phyloP scores from a whole-genome alignment of 225 moss, liverwort and hornwort genomes.

The Pseudisothecium myosuroides region DNA sequence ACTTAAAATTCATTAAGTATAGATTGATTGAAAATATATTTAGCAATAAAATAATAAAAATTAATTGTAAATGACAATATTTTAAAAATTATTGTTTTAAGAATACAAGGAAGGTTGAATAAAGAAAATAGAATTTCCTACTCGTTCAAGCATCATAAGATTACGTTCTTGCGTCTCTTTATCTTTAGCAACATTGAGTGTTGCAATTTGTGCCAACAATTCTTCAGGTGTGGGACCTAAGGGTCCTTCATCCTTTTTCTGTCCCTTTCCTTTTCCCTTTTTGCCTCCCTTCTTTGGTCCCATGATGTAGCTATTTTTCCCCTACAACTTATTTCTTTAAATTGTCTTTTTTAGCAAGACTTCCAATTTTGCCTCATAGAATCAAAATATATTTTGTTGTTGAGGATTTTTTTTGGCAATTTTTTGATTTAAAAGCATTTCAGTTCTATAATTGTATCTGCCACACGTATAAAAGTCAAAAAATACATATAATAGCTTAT shows the following conservation, averaged over 20 bases:
- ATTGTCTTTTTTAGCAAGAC: not conserved
- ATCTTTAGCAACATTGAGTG: slow-evolving; percentile 25
- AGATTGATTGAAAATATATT: too few relatives aligned
- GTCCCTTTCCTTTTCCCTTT: slow-evolving; percentile 35
- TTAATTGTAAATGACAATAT: not conserved
- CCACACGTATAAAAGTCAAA: rapidly evolving
- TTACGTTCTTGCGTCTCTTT: slow-evolving; percentile 65
- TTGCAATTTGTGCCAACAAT: slow-evolving; percentile 47
- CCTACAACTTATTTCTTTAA: not conserved
- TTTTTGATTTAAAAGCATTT: not conserved
- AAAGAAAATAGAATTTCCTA: not conserved
- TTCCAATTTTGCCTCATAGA: not conserved
- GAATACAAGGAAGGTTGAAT: not conserved
- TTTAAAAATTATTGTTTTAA: not conserved
- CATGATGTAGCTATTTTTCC: slow-evolving; percentile 5
- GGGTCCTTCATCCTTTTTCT: not conserved
- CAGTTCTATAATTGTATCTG: too few relatives aligned
- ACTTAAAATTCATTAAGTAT: not conserved
- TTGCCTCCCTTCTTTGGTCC: slow-evolving; percentile 53
- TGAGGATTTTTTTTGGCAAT: not conserved
- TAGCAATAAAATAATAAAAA: not conserved
- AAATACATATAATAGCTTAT: not conserved
- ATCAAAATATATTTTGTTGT: not conserved
- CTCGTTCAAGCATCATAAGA: slow-evolving; percentile 74
- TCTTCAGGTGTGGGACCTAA: slow-evolving; percentile 41